Conservation (phyloP, 139 green algal species). For the Tetraselmis striata region DNA sequence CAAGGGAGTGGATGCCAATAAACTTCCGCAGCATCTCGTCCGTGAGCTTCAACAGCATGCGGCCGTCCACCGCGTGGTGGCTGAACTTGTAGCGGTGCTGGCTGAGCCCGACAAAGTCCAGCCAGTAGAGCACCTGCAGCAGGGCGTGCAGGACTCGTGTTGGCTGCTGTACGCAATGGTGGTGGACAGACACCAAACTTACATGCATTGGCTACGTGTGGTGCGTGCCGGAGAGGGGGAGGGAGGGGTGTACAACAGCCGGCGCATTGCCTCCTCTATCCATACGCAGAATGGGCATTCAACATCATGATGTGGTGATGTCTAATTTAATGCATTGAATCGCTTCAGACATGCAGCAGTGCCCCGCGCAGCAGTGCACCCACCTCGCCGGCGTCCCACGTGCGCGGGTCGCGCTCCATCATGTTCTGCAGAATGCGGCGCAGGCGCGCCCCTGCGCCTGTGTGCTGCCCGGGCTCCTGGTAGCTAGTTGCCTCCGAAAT, state of each 20-base stretch:
- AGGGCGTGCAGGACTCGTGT: too few species aligned
- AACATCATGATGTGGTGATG: too few species aligned
- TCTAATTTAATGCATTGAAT: too few species aligned
- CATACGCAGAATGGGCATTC: too few species aligned
- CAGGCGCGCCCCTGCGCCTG: neutral
- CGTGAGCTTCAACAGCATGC: conserved; percentile 46
- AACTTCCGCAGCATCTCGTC: conserved; percentile 34
- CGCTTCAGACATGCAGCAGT: neutral
- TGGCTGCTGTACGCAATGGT: too few species aligned
- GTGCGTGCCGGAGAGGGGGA: too few species aligned
- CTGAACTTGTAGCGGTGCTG: conserved; percentile 66
- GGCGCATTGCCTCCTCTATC: too few species aligned
- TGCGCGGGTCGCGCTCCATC: neutral
- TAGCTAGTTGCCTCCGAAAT: neutral
- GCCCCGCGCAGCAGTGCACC: neutral
- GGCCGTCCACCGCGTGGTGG: conserved; percentile 54
- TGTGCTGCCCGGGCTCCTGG: neutral
- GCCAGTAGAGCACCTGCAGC: conserved; percentile 53
- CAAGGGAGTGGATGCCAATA: conserved; percentile 56
- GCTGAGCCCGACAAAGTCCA: conserved; percentile 55
- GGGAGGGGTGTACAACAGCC: too few species aligned
- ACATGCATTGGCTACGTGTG: too few species aligned
- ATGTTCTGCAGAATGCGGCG: neutral
- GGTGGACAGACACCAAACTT: too few species aligned
- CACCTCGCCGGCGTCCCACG: neutral